Evolutionary conservation across 164 flowering plant species (phyloP).

Genomic region (Nymphaea thermarum): DNA sequence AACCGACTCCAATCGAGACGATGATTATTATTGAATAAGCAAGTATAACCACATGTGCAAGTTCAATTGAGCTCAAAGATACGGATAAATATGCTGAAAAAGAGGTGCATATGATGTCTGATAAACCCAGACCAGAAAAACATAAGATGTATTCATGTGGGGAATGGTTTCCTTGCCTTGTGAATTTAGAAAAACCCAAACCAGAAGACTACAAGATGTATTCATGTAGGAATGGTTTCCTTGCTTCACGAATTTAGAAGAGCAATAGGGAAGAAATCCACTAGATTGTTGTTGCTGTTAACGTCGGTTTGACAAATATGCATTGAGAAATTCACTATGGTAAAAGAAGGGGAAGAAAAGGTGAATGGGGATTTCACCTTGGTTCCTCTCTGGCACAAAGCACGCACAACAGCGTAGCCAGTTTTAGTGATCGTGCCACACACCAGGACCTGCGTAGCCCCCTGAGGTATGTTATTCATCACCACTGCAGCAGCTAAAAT

Average conservation of each 20-base stretch:
- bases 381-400: conserved; percentile 35
- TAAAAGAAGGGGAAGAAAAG: too few species aligned
- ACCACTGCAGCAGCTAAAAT: conserved; percentile 43
- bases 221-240: too few species aligned
- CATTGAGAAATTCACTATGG: too few species aligned
- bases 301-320: too few species aligned
- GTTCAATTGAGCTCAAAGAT: not conserved
- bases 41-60: not conserved
- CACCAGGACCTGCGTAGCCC: conserved; percentile 38
- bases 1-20: too few species aligned
- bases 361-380: conserved; percentile 23
- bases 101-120: too few species aligned
- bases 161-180: not conserved
- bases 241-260: too few species aligned
- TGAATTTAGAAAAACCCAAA: too few species aligned
- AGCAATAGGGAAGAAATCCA: too few species aligned
- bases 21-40: too few species aligned
- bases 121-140: not conserved
- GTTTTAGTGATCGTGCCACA: conserved; percentile 39
- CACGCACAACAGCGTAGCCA: conserved; percentile 22
- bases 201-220: too few species aligned
- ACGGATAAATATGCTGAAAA: not conserved
- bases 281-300: too few species aligned
- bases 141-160: not conserved
- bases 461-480: conserved; percentile 46